Percentiles rank a stretch among this genome's conserved stretches.
phyloP scores from a whole-genome alignment of 2,329 filamentous ascomycete genomes.

The Aspergillus fumigatiaffinis region DNA sequence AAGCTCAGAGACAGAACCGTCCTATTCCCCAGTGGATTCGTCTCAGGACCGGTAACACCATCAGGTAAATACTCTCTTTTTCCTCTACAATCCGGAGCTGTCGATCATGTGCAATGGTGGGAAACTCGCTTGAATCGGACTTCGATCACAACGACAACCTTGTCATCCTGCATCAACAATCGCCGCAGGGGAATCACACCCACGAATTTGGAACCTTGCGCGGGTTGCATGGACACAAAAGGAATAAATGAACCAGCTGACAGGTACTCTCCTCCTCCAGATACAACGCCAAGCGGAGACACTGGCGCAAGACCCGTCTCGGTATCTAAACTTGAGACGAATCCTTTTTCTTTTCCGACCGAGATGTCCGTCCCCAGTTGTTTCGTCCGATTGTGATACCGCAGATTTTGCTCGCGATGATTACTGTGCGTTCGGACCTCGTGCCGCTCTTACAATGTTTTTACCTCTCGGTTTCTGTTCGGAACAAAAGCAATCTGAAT shows the following conservation, averaged over 20 bases:
- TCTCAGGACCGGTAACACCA: conserved; percentile 97
- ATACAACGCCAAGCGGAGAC: conserved; percentile 99
- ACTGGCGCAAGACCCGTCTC: conserved; percentile 99
- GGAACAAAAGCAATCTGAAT: neutral
- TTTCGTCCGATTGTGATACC: conserved; percentile 27
- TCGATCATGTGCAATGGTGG: neutral
- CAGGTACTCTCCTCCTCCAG: conserved; percentile 48
- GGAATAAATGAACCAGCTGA: conserved; percentile 8
- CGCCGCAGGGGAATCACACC: neutral
- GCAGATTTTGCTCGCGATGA: conserved; percentile 17
- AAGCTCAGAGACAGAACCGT: conserved; percentile 99
- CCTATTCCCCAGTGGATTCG: conserved; percentile 99
- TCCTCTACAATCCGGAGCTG: neutral
- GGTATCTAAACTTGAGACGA: conserved; percentile 70
- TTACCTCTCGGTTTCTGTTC: neutral
- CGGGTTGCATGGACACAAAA: neutral
- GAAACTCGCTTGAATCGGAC: neutral
- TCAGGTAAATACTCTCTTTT: conserved; percentile 68
- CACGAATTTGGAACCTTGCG: neutral
- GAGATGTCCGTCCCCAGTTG: conserved; percentile 25
- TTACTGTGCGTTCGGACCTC: conserved; percentile 5
- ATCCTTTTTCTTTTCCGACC: conserved; percentile 43
- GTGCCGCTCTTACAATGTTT: neutral
- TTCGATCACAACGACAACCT: neutral
- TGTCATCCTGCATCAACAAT: neutral